phyloP scores from a whole-genome alignment of 1,284 basidiomycete genomes.

The Bjerkandera adusta region DNA sequence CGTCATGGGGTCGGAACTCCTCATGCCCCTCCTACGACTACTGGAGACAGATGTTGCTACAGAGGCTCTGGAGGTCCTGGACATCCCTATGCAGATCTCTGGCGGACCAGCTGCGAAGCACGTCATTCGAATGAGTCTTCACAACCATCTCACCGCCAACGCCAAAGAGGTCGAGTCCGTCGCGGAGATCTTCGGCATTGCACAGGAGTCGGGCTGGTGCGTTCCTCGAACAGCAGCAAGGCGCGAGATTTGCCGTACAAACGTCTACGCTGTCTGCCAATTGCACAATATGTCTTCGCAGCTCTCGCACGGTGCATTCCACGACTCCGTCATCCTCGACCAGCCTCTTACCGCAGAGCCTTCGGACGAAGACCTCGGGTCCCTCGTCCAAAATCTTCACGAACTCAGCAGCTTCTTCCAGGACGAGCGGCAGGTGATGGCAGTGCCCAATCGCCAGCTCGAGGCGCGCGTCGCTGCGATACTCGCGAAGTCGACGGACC shows the following conservation, averaged over 20 bases:
- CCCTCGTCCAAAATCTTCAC: slow-evolving; percentile 84
- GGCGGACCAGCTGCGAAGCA: slow-evolving; percentile 78
- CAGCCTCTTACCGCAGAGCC: slow-evolving; percentile 34
- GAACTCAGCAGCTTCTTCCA: slow-evolving; percentile 88
- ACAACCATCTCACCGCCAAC: slow-evolving; percentile 43
- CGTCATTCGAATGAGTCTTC: slow-evolving; percentile 86
- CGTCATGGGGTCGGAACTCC: slow-evolving; percentile 77
- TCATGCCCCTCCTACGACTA: slow-evolving; percentile 88
- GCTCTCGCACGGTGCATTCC: slow-evolving; percentile 71
- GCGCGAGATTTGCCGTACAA: slow-evolving; percentile 65
- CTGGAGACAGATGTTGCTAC: slow-evolving; percentile 83
- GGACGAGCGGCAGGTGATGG: slow-evolving; percentile 37
- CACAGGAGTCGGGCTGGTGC: slow-evolving; percentile 84
- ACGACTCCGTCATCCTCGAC: slow-evolving; percentile 43
- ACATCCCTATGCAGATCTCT: slow-evolving; percentile 81
- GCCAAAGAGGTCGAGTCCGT: slow-evolving; percentile 46
- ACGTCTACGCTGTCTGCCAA: slow-evolving; percentile 82
- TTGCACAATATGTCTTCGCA: slow-evolving; percentile 75
- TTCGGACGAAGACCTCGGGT: slow-evolving; percentile 71
- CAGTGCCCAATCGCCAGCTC: slow-evolving; percentile 52
- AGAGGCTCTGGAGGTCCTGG: slow-evolving; percentile 88
- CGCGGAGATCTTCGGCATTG: slow-evolving; percentile 77
- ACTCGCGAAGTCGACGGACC: slow-evolving; percentile 68
- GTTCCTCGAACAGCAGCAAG: slow-evolving; percentile 66
- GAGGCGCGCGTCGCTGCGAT: slow-evolving; percentile 79